These are phyloP conservation scores for Endothia cerciana DNA, from an alignment of 2,329 filamentous ascomycete species.

Conservation along the genomic window DNA sequence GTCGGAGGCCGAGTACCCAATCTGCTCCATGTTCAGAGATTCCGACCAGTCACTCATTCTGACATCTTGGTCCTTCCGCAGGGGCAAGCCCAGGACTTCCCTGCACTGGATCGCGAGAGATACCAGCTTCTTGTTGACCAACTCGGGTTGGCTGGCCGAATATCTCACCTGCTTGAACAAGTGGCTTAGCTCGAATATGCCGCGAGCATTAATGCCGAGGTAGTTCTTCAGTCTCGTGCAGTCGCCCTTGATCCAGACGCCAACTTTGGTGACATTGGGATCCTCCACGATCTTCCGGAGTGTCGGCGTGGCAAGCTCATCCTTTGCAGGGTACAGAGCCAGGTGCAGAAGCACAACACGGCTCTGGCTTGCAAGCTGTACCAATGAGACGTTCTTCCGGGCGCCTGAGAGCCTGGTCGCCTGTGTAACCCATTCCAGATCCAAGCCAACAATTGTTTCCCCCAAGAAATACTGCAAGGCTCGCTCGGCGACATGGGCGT, in stretches of 20 bases:
- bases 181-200: constrained; percentile 81
- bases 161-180: constrained; percentile 78
- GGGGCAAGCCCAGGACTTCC: constrained; percentile 71
- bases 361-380: constrained; percentile 79
- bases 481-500: constrained; percentile 66
- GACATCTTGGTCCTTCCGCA: constrained; percentile 74
- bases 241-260: constrained; percentile 76
- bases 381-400: constrained; percentile 75
- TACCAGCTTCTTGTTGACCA: constrained; percentile 70
- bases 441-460: constrained; percentile 79
- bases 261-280: constrained; percentile 70
- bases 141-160: constrained; percentile 52
- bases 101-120: constrained; percentile 71
- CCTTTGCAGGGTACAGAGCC: constrained; percentile 59
- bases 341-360: constrained; percentile 83
- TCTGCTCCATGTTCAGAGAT: constrained; percentile 64
- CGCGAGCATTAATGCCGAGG: constrained; percentile 66
- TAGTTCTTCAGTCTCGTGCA: constrained; percentile 69
- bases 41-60: constrained; percentile 76
- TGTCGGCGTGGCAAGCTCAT: constrained; percentile 69
- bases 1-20: constrained; percentile 78
- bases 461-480: constrained; percentile 68
- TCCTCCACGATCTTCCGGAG: constrained; percentile 76
- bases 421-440: constrained; percentile 78
- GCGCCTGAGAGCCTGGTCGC: constrained; percentile 51